Conservation (phyloP, 2,329 filamentous ascomycete species). For the Paracoccidioides lutzii region DNA sequence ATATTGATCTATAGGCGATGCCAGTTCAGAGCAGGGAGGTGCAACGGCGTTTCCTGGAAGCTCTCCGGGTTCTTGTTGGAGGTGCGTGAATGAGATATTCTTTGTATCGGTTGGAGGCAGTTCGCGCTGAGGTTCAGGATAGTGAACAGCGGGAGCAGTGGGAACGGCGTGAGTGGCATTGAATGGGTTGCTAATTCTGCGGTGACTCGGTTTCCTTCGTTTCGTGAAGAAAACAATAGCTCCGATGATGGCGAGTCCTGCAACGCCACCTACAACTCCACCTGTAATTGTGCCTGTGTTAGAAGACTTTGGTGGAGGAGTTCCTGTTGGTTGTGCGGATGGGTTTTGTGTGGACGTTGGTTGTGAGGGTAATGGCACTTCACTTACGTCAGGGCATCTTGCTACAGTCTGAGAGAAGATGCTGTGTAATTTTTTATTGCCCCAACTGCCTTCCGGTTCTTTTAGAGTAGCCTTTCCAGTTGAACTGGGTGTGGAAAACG, state of each 20-base stretch:
- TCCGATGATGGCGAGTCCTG: conserved; percentile 3
- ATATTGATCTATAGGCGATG: neutral
- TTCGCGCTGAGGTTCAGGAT: neutral
- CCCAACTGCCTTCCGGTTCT: conserved; percentile 1
- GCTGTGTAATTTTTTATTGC: neutral
- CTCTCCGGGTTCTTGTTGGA: neutral
- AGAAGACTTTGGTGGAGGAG: neutral
- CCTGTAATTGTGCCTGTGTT: conserved; percentile 15
- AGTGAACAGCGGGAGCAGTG: neutral
- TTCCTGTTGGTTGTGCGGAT: neutral
- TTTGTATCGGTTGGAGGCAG: neutral
- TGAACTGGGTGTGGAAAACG: neutral
- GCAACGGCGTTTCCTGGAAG: neutral
- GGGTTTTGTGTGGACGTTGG: too few species aligned
- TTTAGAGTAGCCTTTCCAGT: conserved; percentile 4
- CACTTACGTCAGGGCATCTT: neutral
- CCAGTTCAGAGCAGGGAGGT: neutral
- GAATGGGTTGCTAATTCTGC: neutral
- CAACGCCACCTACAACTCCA: conserved; percentile 13
- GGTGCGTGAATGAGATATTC: neutral
- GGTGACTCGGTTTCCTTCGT: neutral
- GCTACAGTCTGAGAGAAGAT: conserved; percentile 3
- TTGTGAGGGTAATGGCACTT: neutral
- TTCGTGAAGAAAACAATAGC: conserved; percentile 2
- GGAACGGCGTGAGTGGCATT: neutral